Percentiles rank a stretch among this genome's conserved stretches.
Conservation (phyloP, 768 basidiomycete species). For the Boletus subcaerulescens region DNA sequence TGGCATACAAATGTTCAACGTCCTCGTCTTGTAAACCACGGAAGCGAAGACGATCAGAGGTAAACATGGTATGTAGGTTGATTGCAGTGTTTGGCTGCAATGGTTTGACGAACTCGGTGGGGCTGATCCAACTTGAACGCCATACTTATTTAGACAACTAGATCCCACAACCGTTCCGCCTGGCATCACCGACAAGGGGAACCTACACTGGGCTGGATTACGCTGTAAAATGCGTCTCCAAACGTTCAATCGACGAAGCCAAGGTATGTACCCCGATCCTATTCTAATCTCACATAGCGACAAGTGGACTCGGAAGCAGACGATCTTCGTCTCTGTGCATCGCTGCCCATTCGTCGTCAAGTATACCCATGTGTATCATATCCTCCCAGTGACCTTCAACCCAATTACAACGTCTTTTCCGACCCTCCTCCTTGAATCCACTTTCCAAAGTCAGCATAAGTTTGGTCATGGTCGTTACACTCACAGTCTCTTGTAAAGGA, state of each 20-base stretch:
- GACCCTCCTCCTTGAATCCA: constrained; percentile 23
- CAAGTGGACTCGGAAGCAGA: too few relatives aligned
- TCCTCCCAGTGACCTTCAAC: constrained; percentile 33
- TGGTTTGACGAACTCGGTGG: too few relatives aligned
- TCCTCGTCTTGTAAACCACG: constrained; percentile 8
- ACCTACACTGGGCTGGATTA: too few relatives aligned
- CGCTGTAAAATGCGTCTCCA: too few relatives aligned
- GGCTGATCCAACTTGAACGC: too few relatives aligned
- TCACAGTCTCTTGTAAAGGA: constrained; percentile 29
- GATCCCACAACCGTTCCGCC: too few relatives aligned
- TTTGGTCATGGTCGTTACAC: background rate
- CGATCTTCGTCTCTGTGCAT: background rate
- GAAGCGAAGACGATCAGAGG: constrained; percentile 8
- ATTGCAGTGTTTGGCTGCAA: too few relatives aligned
- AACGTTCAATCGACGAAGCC: too few relatives aligned
- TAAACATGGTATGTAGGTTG: constrained; percentile 1
- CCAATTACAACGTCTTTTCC: constrained; percentile 29
- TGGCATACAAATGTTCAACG: background rate
- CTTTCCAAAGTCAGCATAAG: constrained; percentile 10
- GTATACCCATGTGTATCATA: constrained; percentile 4
- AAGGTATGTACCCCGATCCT: too few relatives aligned
- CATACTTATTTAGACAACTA: too few relatives aligned
- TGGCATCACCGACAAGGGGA: too few relatives aligned
- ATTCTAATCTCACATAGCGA: too few relatives aligned
- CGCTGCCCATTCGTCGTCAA: constrained; percentile 15